Evolutionary conservation across 139 green algal species (phyloP), one percentile per base, ranked within the genome.

Genomic region (Auxenochlorella pyrenoidosa): DNA sequence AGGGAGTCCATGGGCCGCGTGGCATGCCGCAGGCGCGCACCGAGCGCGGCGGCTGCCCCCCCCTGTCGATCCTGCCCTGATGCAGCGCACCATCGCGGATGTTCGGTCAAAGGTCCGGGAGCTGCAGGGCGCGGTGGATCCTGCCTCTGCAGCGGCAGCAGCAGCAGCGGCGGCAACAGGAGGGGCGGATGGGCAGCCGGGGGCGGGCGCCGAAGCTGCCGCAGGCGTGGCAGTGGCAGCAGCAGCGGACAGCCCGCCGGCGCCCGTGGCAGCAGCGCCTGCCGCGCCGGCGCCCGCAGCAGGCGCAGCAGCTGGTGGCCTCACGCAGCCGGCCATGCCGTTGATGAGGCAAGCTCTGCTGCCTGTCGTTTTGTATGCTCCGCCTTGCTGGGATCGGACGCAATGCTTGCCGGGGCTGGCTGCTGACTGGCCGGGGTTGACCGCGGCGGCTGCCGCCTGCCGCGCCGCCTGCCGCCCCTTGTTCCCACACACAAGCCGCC

Each of bases 31-130:
- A 54, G 8, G 47, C 47, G 8, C 47, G 47, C 47, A 54, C 47
- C 47, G 10, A 54, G 47, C 47, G 47, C 47, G 10, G 10, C 47
- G 8, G 47, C 47, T 51, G 47, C 85, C 70, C 68, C 3, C n/a
- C 54, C 83, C 40, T 68, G 32, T 32, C 65, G 40, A 71, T 75
- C 82, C 36, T 88, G 15, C 54, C 22, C 30, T 18, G 22, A 1
- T 90, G n/a, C 65, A 75, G 76, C 79, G 88, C 22, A 90, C 84
- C 1, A 81, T 91, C 28, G 76, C 86, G 32, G 84, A 73, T 18
- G 88, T 91, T 34, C 86, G 79, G 47, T 51, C 26, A 19, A 91
- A 91, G n/a, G 86, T 75, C 4, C 36, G 86, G 54, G 34, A 91
- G 76, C 41, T 86, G 44, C 88, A 89, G 71, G n/a, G 38, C 32